Evolutionary conservation across 1,284 basidiomycete genomes (phyloP), one percentile per base, ranked within the genome.

Genomic region (Chiua sp.): DNA sequence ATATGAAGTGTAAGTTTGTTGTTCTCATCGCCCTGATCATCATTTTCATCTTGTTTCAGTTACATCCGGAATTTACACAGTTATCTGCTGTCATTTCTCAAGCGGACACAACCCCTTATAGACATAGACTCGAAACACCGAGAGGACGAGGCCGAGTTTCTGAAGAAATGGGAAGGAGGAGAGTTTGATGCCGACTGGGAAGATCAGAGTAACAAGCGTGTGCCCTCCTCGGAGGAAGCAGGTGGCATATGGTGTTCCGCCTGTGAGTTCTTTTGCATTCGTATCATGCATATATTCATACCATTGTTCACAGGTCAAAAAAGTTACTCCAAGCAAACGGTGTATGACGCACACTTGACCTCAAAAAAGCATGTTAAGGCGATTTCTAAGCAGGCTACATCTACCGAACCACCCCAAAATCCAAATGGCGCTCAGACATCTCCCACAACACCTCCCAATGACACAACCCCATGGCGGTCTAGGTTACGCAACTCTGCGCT

Each of bases 341-440:
- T 99, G 7, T 99, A 96, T 76, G 94, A 98, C 69, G 96, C 95
- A 7, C 98, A 99, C 74, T 79, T 99, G 52, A 93, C 88, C 12
- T 97, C 95, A 33, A 96, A 94, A 77, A 98, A 96, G 75, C 98
- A 99, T 74, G 80, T 93, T 72, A 99, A 98, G 76, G 92, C 94
- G 15, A 83, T 87, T 15, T 87, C 90, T 55, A 91, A 91, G 67
- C 86, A 92, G 66, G 86, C 85, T 5, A 73, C 78, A 32, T 82
- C 85, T 22, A 82, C 79, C 37, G 78, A 79, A 52, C 81, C 84
- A 7, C 79, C 85, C 20, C 66, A 80, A 39, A 86, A 90, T 65
- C 85, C 87, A 7, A 91, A 91, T 68, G 88, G 89, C 28, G 75
- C 80, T 46, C 71, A 80, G 46, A 57, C 54, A 39, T 60, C 68